These are phyloP conservation scores for Rhynchosporium secalis DNA, from an alignment of 2,329 filamentous ascomycete genomes.

Conservation along the genomic window DNA sequence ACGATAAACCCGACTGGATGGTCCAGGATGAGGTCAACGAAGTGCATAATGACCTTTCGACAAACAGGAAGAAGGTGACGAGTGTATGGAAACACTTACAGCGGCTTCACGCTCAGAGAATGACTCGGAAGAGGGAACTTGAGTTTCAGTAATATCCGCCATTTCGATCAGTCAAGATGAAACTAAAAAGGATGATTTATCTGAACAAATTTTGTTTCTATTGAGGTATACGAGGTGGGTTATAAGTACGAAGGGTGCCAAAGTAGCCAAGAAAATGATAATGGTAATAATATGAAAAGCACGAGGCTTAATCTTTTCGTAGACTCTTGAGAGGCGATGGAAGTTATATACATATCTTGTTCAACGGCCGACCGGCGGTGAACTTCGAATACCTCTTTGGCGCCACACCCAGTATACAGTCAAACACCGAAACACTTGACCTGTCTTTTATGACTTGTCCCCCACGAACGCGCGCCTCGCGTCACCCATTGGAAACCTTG, in stretches of 20 bases:
- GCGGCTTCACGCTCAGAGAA: constrained; percentile 22
- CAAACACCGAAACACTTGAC: neutral
- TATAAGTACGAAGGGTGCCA: neutral
- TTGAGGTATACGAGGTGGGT: neutral
- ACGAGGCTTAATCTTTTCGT: constrained; percentile 16
- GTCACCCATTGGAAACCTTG: neutral
- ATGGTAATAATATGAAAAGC: constrained; percentile 15
- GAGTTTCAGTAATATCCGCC: constrained; percentile 16
- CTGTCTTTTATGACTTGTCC: neutral
- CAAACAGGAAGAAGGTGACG: too few relatives aligned
- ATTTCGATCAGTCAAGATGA: constrained; percentile 30
- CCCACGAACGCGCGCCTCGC: constrained; percentile 3
- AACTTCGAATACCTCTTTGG: neutral
- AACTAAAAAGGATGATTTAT: neutral
- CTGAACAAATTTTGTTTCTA: neutral
- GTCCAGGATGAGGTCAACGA: neutral
- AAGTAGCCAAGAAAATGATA: neutral
- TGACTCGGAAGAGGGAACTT: constrained; percentile 5
- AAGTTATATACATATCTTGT: constrained; percentile 11
- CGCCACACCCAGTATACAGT: neutral
- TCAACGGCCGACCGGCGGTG: constrained; percentile 16
- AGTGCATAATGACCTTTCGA: too few relatives aligned
- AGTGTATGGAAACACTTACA: constrained; percentile 7
- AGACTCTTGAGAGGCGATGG: neutral
- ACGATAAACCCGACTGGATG: neutral